Conservation (phyloP, 306 rosid species). For the Morella rubra region DNA sequence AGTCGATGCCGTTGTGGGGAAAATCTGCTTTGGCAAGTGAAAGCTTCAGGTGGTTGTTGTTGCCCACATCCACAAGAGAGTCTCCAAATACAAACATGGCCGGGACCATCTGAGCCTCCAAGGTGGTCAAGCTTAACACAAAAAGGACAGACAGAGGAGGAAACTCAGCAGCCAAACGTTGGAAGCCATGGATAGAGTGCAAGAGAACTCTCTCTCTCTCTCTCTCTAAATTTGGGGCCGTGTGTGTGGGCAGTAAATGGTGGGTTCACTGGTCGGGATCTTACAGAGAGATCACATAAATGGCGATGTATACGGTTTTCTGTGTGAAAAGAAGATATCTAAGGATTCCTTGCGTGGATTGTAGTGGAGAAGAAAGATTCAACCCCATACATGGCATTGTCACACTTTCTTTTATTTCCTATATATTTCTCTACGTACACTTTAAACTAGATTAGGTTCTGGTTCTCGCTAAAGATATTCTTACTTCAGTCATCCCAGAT, state of each 20-base stretch:
- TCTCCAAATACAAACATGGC: no score
- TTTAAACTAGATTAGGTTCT: background rate
- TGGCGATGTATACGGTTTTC: conserved; percentile 9
- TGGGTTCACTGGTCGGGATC: conserved; percentile 14
- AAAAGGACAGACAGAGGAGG: no score
- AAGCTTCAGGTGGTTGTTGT: no score
- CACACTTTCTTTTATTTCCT: background rate
- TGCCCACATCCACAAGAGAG: no score
- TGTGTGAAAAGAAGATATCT: conserved; percentile 31
- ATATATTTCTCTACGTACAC: background rate
- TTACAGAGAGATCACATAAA: conserved; percentile 17
- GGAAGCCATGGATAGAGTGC: no score
- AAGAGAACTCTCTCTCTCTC: conserved; percentile 30
- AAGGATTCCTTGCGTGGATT: conserved; percentile 22
- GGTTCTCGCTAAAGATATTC: background rate
- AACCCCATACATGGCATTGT: background rate
- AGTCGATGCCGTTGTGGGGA: conserved; percentile 46
- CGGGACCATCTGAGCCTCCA: no score
- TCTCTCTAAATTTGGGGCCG: background rate
- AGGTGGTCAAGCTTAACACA: no score
- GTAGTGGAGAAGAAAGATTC: conserved; percentile 29
- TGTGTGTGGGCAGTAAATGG: conserved; percentile 8
- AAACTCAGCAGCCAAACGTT: no score
- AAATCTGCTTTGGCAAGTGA: no score
- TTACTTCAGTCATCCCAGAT: no score